Evolutionary conservation across 129 eudicot species (phyloP).

Genomic region (Logfia minima): DNA sequence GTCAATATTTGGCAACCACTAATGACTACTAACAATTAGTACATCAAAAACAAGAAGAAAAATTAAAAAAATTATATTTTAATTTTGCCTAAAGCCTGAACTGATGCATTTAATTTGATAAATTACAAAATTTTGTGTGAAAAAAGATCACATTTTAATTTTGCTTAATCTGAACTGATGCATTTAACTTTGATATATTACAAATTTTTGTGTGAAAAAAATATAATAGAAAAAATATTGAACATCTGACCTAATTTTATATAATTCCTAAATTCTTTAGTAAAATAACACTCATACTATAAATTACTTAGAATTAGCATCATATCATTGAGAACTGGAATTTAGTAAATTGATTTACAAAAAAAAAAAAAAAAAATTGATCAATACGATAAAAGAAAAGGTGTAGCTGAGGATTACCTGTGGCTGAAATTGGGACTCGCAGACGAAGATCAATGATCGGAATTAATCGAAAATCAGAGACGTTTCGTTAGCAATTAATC

Average conservation of each 20-base stretch:
- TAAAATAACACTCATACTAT: not conserved
- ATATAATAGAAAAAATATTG: not conserved
- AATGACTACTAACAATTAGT: not conserved
- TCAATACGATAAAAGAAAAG: not conserved
- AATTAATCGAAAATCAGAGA: not conserved
- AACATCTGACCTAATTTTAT: no score
- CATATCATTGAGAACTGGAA: not conserved
- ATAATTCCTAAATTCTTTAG: no score
- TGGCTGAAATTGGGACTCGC: slow-evolving; percentile 2
- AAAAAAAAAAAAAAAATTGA: not conserved
- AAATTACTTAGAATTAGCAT: not conserved
- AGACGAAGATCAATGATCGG: slow-evolving; percentile 21
- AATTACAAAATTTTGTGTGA: not conserved
- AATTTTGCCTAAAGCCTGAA: not conserved
- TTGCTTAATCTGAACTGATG: not conserved
- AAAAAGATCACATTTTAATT: not conserved
- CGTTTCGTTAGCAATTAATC: not conserved
- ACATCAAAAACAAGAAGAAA: no score
- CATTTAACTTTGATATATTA: no score
- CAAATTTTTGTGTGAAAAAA: not conserved
- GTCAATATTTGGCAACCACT: not conserved
- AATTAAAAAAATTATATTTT: no score
- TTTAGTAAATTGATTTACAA: not conserved
- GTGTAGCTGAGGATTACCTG: slow-evolving; percentile 19
- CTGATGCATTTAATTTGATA: not conserved